Evolutionary conservation across 1,284 basidiomycete genomes (phyloP).

Genomic region (Marasmius sp.): DNA sequence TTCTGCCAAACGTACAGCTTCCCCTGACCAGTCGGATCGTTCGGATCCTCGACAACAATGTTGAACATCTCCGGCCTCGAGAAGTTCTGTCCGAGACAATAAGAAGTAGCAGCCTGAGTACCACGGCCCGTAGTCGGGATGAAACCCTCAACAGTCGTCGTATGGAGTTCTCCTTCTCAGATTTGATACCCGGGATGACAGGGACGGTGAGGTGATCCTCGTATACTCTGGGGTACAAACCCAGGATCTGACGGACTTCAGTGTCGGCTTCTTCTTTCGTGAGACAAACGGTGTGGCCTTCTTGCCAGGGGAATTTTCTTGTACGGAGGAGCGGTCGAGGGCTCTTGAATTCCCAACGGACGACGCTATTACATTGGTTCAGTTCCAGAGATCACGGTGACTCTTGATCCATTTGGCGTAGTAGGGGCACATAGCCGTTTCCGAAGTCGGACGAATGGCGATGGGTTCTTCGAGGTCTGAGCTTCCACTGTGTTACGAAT

Average conservation of each 20-base stretch:
- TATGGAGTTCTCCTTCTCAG: slow-evolving; percentile 99
- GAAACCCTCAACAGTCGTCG: slow-evolving; percentile 98
- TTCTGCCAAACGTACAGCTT: slow-evolving; percentile 96
- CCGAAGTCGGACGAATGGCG: slow-evolving; percentile 57
- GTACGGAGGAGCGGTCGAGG: slow-evolving; percentile 99
- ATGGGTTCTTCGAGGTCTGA: slow-evolving; percentile 97
- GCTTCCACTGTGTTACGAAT: slow-evolving; percentile 59
- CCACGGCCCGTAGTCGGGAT: slow-evolving; percentile 96
- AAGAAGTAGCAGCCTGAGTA: slow-evolving; percentile 97
- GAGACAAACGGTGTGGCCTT: slow-evolving; percentile 96
- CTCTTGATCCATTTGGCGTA: slow-evolving; percentile 99
- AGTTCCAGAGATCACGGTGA: slow-evolving; percentile 97
- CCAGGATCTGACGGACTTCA: slow-evolving; percentile 93
- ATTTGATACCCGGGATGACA: slow-evolving; percentile 95
- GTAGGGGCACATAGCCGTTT: slow-evolving; percentile 43
- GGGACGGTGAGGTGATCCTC: slow-evolving; percentile 97
- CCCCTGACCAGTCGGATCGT: slow-evolving; percentile 65
- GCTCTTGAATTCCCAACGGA: slow-evolving; percentile 99
- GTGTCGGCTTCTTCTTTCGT: slow-evolving; percentile 87
- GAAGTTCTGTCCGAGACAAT: slow-evolving; percentile 99
- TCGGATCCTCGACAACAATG: slow-evolving; percentile 94
- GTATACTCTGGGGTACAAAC: slow-evolving; percentile 93
- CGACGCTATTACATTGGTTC: slow-evolving; percentile 99
- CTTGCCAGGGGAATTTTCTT: slow-evolving; percentile 99
- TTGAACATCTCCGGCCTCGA: slow-evolving; percentile 96